These are phyloP conservation scores for Holtermannia corniformis DNA, from an alignment of 768 basidiomycete species.

Conservation along the genomic window DNA sequence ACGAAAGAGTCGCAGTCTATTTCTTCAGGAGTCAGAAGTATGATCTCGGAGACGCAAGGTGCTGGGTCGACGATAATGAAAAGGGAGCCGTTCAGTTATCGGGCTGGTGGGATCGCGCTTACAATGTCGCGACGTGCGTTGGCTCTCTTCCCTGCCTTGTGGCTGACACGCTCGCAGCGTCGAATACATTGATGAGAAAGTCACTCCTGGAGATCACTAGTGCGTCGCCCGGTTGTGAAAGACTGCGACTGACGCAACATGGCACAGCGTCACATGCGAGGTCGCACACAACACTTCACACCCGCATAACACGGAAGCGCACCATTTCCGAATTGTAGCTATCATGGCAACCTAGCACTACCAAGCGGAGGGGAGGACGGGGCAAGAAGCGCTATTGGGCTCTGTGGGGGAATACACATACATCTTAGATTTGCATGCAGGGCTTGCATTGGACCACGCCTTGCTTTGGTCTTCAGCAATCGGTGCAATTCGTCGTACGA, in stretches of 20 bases:
- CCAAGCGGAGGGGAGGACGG: no score
- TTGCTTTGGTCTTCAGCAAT: no score
- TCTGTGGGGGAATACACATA: no score
- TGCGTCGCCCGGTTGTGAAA: conserved; percentile 11
- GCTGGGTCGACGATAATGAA: conserved; percentile 41
- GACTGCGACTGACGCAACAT: background rate
- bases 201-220: conserved; percentile 39
- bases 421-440: no score
- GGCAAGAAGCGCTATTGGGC: no score
- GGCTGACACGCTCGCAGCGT: conserved; percentile 22
- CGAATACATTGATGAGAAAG: conserved; percentile 39
- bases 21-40: conserved; percentile 34
- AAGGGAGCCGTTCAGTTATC: conserved; percentile 25
- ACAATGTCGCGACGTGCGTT: conserved; percentile 37
- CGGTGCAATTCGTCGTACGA: no score
- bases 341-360: conserved; percentile 39
- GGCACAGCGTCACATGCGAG: conserved; percentile 33
- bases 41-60: conserved; percentile 31
- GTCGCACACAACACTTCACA: conserved; percentile 27
- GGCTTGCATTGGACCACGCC: no score
- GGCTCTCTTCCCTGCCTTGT: background rate
- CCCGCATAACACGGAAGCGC: conserved; percentile 26
- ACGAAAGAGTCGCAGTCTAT: conserved; percentile 34
- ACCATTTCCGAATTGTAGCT: conserved; percentile 34
- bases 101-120: conserved; percentile 33